These are phyloP conservation scores for Acacia acuminata DNA, from an alignment of 306 rosid genomes.

Conservation along the genomic window DNA sequence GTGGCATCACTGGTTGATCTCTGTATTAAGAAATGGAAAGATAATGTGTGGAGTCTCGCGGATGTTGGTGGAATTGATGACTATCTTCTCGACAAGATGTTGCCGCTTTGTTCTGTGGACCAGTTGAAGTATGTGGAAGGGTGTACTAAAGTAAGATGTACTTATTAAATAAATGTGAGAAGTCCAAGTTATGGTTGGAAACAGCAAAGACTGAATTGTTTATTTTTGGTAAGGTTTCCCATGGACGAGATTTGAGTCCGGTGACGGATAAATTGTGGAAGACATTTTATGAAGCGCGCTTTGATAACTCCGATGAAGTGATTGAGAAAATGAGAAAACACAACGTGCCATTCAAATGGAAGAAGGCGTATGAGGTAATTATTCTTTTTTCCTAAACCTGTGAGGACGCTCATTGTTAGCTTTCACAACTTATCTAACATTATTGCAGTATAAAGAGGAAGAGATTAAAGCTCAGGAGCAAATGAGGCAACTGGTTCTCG, in stretches of 20 bases:
- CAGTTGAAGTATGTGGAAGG: slow-evolving; percentile 1
- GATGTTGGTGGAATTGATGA: background rate
- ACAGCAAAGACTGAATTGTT: background rate
- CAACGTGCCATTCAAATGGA: background rate
- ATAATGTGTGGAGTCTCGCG: background rate
- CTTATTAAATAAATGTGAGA: background rate
- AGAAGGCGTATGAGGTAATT: background rate
- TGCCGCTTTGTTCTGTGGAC: background rate
- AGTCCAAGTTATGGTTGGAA: slow-evolving; percentile 5
- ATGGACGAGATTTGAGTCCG: background rate
- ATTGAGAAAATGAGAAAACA: background rate
- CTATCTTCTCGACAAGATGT: background rate
- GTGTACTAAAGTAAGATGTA: slow-evolving; percentile 11
- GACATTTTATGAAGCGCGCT: background rate
- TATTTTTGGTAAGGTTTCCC: background rate
- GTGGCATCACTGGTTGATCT: slow-evolving; percentile 2
- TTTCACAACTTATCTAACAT: background rate
- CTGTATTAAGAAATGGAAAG: background rate
- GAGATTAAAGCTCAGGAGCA: background rate
- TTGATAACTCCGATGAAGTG: background rate
- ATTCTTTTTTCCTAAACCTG: background rate
- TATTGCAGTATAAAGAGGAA: background rate
- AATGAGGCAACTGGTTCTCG: background rate
- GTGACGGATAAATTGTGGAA: background rate
- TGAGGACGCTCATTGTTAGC: background rate